Evolutionary conservation across 1,284 basidiomycete genomes (phyloP).

Genomic region (Ustilago sp.): DNA sequence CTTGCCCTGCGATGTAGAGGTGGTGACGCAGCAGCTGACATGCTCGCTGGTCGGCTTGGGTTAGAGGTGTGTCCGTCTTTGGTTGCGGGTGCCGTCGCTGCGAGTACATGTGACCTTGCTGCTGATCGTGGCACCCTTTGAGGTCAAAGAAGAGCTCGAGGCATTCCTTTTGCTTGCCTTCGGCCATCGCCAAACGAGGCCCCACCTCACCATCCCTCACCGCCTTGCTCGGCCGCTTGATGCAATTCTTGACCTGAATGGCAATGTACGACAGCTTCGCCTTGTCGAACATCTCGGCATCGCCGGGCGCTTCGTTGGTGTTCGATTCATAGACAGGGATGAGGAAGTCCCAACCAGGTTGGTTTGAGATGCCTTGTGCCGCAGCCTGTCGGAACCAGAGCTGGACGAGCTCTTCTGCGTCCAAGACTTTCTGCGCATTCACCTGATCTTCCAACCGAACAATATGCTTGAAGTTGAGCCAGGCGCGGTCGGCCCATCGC

Average conservation of each 20-base stretch:
- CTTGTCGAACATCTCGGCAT: not conserved
- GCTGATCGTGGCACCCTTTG: not conserved
- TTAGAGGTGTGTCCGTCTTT: not conserved
- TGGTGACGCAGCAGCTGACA: not conserved
- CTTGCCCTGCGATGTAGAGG: not conserved
- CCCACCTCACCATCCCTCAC: not conserved
- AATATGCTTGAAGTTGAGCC: slow-evolving; percentile 12
- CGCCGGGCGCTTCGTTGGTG: not conserved
- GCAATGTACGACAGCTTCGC: not conserved
- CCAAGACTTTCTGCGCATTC: not conserved
- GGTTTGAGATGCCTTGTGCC: not conserved
- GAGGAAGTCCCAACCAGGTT: not conserved
- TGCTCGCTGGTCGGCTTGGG: not conserved
- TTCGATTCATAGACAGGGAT: slow-evolving; percentile 5
- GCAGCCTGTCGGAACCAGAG: too few species aligned
- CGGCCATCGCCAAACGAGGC: not conserved
- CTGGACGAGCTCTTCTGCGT: not conserved
- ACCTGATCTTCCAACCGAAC: not conserved
- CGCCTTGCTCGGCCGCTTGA: not conserved
- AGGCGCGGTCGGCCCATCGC: slow-evolving; percentile 6
- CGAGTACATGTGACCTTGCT: not conserved
- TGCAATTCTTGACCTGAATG: not conserved
- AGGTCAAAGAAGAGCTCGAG: not conserved
- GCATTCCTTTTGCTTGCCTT: not conserved
- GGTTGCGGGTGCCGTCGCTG: not conserved